phyloP scores from a whole-genome alignment of 2,329 filamentous ascomycete species.

The Pezicula radicicola region DNA sequence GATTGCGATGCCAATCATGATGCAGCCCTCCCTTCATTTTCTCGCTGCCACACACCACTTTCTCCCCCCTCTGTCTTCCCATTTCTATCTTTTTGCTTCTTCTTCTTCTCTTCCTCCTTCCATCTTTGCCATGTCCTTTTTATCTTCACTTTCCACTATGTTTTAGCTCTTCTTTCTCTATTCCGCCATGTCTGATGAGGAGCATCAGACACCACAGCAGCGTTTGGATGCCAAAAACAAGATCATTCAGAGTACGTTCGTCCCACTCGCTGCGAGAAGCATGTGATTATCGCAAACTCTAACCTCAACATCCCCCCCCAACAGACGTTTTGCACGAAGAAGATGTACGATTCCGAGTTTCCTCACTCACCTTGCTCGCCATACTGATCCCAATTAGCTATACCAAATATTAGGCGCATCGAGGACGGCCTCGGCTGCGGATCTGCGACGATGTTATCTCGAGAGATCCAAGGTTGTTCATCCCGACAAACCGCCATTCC shows the following conservation, averaged over 20 bases:
- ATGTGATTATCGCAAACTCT: conserved; percentile 23
- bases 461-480: conserved; percentile 36
- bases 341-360: conserved; percentile 23
- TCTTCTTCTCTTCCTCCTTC: not conserved
- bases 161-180: conserved; percentile 19
- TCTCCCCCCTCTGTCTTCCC: conserved; percentile 1
- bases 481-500: conserved; percentile 34
- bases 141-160: not conserved
- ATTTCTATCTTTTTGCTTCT: not conserved
- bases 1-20: too few relatives aligned
- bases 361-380: not conserved
- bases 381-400: conserved; percentile 20
- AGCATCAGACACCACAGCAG: conserved; percentile 19
- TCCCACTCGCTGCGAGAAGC: conserved; percentile 3
- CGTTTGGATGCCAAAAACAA: conserved; percentile 19
- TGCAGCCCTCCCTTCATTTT: not conserved
- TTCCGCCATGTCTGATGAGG: conserved; percentile 27
- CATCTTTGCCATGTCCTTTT: not conserved
- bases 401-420: conserved; percentile 35
- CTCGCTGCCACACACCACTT: conserved; percentile 1
- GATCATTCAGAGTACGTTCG: conserved; percentile 23
- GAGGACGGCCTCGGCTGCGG: conserved; percentile 28
- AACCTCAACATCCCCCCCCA: conserved; percentile 3
- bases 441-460: conserved; percentile 36
- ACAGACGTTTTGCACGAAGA: conserved; percentile 29